These are phyloP conservation scores for Geotrichum australiense DNA, from an alignment of 1,139 yeast species.

Conservation along the genomic window DNA sequence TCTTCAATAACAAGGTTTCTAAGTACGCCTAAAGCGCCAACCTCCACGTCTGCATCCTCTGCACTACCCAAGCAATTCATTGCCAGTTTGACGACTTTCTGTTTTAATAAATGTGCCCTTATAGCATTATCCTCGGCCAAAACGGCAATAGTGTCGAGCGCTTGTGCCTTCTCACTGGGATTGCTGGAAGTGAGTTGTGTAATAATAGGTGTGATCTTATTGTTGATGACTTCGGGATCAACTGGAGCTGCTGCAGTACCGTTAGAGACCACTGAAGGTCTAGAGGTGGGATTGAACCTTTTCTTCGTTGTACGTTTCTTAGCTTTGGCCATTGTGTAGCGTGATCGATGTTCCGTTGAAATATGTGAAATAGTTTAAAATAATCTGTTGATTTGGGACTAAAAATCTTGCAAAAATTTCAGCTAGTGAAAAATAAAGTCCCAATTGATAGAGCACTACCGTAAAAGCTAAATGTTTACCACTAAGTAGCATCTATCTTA, in stretches of 20 bases:
- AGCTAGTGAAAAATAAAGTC: not conserved
- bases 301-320: constrained; percentile 54
- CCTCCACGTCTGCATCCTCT: constrained; percentile 51
- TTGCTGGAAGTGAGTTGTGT: constrained; percentile 54
- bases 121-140: constrained; percentile 61
- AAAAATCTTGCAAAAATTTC: constrained; percentile 1
- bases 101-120: constrained; percentile 60
- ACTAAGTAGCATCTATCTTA: too few relatives aligned
- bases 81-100: constrained; percentile 56
- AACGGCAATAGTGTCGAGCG: constrained; percentile 65
- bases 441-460: too few relatives aligned
- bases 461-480: too few relatives aligned
- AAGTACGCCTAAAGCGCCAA: constrained; percentile 37
- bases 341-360: too few relatives aligned
- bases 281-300: constrained; percentile 28
- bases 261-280: constrained; percentile 29
- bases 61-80: constrained; percentile 46
- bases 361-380: too few relatives aligned
- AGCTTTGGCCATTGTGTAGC: constrained; percentile 63
- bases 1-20: constrained; percentile 78
- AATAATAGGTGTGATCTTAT: constrained; percentile 61
- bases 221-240: constrained; percentile 46
- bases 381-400: too few relatives aligned
- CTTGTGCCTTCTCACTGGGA: constrained; percentile 71
- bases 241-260: constrained; percentile 33